These are phyloP conservation scores for Mortierella sp. DNA, from an alignment of 371 early-diverging fungal species.

Conservation along the genomic window DNA sequence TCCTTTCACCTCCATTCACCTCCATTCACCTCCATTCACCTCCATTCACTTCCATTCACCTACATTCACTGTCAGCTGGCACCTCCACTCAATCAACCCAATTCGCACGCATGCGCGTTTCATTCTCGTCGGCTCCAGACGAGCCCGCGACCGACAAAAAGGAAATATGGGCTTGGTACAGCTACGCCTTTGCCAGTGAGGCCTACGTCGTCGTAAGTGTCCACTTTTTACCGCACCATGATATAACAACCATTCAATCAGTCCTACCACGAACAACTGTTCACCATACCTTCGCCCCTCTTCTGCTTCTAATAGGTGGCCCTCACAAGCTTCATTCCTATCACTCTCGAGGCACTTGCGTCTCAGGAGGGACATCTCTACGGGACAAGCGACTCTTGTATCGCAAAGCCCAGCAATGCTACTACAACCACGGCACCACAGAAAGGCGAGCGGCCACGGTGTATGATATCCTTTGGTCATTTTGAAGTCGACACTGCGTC, in stretches of 20 bases:
- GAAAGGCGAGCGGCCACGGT: slow-evolving; percentile 27
- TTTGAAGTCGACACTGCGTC: slow-evolving; percentile 51
- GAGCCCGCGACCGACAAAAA: slow-evolving; percentile 38
- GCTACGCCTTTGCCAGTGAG: slow-evolving; percentile 51
- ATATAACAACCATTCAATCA: background rate
- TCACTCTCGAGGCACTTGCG: slow-evolving; percentile 54
- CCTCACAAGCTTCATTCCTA: slow-evolving; percentile 54
- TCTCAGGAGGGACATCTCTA: slow-evolving; percentile 46
- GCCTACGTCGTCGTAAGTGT: slow-evolving; percentile 50
- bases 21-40: background rate
- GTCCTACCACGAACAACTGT: background rate
- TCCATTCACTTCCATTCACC: background rate
- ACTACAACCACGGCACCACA: background rate
- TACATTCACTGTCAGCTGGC: background rate
- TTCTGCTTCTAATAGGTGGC: slow-evolving; percentile 24
- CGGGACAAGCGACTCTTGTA: slow-evolving; percentile 46
- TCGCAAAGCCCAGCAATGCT: slow-evolving; percentile 14
- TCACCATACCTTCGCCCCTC: background rate
- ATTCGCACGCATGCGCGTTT: slow-evolving; percentile 50
- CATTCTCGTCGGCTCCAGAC: slow-evolving; percentile 42
- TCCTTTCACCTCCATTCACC: background rate
- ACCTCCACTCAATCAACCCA: too few relatives aligned
- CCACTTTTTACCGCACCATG: background rate
- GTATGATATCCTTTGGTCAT: slow-evolving; percentile 50
- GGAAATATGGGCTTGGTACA: slow-evolving; percentile 55